Percentiles rank a stretch among this genome's conserved stretches.
Evolutionary conservation across 306 rosid species (phyloP).

Genomic region (Dalbergia cultrata): DNA sequence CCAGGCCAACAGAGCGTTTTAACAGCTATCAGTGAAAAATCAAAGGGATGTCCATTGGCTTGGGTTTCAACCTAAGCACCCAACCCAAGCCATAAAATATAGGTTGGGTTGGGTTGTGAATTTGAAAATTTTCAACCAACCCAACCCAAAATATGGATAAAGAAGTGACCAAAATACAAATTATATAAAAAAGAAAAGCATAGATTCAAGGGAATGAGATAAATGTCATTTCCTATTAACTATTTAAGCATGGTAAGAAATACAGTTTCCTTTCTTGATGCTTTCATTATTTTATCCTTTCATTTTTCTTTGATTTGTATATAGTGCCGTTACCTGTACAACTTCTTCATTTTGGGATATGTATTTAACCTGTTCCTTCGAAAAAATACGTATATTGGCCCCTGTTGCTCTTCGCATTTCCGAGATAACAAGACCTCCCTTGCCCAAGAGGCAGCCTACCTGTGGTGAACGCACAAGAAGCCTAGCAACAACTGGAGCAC

Average conservation of each 20-base stretch:
- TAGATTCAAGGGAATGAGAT: slow-evolving; percentile 14
- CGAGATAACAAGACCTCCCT: slow-evolving; percentile 79
- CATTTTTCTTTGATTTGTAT: neutral
- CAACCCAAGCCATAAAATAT: no score
- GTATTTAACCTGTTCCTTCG: slow-evolving; percentile 75
- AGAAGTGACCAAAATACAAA: neutral
- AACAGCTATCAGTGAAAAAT: neutral
- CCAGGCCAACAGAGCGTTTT: neutral
- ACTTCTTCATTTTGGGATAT: slow-evolving; percentile 73
- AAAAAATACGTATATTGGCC: slow-evolving; percentile 80
- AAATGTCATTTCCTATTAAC: neutral
- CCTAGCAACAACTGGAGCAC: slow-evolving; percentile 77
- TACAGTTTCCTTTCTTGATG: slow-evolving; percentile 7
- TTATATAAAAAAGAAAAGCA: neutral
- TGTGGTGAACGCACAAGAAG: slow-evolving; percentile 85
- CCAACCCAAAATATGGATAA: neutral
- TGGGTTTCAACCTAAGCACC: no score
- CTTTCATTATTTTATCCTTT: neutral
- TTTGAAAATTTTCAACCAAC: no score
- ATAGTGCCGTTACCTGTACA: slow-evolving; percentile 71
- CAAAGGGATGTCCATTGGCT: no score
- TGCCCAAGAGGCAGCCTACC: slow-evolving; percentile 84
- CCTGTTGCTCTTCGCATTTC: slow-evolving; percentile 90
- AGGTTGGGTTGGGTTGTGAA: no score
- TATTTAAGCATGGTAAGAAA: neutral